Evolutionary conservation across 1,139 yeast species (phyloP).

Genomic region (Pichia sp.): DNA sequence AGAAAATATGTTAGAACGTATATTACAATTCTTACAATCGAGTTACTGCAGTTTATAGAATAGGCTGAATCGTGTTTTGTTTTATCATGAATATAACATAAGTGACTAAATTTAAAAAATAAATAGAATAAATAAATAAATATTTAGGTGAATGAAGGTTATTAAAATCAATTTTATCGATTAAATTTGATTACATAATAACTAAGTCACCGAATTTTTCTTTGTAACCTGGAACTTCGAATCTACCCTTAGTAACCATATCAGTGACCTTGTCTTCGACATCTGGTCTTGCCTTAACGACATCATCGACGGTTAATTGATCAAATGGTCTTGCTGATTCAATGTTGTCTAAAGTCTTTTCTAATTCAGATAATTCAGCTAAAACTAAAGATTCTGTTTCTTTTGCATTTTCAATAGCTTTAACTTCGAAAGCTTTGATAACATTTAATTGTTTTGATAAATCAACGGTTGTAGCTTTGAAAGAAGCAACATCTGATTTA

Average conservation of each 20-base stretch:
- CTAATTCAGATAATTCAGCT: conserved; percentile 79
- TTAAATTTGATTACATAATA: conserved; percentile 58
- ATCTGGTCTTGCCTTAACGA: conserved; percentile 93
- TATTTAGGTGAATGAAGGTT: neutral
- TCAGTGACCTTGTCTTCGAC: conserved; percentile 92
- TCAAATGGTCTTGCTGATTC: conserved; percentile 97
- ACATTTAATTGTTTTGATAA: conserved; percentile 86
- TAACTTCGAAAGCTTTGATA: conserved; percentile 88
- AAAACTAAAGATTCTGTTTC: conserved; percentile 85
- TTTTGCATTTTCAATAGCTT: conserved; percentile 94
- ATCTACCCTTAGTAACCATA: conserved; percentile 95
- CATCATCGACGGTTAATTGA: conserved; percentile 92
- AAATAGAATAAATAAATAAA: conserved; percentile 9
- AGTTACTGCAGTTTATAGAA: too few species aligned
- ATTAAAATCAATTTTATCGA: neutral
- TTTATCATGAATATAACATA: conserved; percentile 11
- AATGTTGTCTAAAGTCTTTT: conserved; percentile 85
- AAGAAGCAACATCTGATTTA: conserved; percentile 65
- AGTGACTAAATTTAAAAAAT: conserved; percentile 9
- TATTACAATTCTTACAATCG: too few species aligned
- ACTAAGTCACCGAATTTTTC: conserved; percentile 96
- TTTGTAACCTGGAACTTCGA: conserved; percentile 98
- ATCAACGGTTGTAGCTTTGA: conserved; percentile 82
- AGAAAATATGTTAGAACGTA: too few species aligned
- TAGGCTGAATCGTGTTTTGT: neutral